Evolutionary conservation across 2,329 filamentous ascomycete species (phyloP).

Genomic region (Fusarium sp.): DNA sequence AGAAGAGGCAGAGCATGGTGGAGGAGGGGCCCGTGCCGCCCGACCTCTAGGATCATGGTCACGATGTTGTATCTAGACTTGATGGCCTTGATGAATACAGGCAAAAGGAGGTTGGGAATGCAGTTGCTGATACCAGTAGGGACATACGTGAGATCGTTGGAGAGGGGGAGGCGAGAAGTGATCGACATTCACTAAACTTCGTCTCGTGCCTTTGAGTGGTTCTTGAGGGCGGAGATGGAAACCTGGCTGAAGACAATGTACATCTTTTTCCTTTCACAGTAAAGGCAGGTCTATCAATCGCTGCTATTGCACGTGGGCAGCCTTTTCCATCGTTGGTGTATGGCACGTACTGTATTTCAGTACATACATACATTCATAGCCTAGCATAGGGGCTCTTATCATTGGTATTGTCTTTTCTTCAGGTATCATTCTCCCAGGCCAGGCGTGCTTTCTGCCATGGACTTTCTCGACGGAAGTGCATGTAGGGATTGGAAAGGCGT

Average conservation of each 20-base stretch:
- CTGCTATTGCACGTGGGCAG: slow-evolving; percentile 30
- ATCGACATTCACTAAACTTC: slow-evolving; percentile 39
- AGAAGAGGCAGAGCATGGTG: slow-evolving; percentile 1
- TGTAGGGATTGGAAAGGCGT: slow-evolving; percentile 3
- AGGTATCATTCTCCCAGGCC: background rate
- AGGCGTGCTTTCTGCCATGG: slow-evolving; percentile 5
- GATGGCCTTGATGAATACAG: background rate
- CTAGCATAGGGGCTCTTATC: background rate
- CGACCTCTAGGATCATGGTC: slow-evolving; percentile 3
- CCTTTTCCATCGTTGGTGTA: slow-evolving; percentile 25
- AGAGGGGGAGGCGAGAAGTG: slow-evolving; percentile 25
- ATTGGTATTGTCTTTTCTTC: slow-evolving; percentile 7
- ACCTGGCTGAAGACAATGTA: slow-evolving; percentile 18
- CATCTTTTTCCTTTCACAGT: slow-evolving; percentile 27
- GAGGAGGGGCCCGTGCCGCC: slow-evolving; percentile 22
- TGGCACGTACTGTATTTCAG: slow-evolving; percentile 15
- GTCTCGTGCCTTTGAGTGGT: slow-evolving; percentile 27
- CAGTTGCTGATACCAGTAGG: slow-evolving; percentile 12
- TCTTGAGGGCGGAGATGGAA: slow-evolving; percentile 5
- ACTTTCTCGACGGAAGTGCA: background rate
- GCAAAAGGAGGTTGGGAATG: slow-evolving; percentile 12
- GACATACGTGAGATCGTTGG: slow-evolving; percentile 5
- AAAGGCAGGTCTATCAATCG: slow-evolving; percentile 19
- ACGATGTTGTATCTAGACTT: slow-evolving; percentile 19
- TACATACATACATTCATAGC: slow-evolving; percentile 4